A percentile compares a stretch with the other conserved stretches of the same genome.
Evolutionary conservation across 441 rosid species (phyloP).

Genomic region (Kokia cookei): DNA sequence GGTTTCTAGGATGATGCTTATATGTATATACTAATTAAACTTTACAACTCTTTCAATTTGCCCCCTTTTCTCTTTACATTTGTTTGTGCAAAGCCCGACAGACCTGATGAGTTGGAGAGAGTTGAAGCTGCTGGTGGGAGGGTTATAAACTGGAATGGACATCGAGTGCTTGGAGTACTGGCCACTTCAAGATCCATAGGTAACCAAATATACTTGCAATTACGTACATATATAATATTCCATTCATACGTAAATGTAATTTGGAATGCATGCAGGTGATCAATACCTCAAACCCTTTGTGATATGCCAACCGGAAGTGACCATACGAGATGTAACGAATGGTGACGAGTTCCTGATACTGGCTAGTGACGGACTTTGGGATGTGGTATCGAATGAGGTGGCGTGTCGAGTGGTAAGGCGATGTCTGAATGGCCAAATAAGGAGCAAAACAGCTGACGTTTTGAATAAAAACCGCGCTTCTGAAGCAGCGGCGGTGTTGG

Average conservation of each 20-base stretch:
- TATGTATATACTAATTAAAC: background rate
- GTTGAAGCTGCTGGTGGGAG: conserved; percentile 54
- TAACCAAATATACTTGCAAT: background rate
- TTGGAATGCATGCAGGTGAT: conserved; percentile 28
- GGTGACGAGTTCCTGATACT: conserved; percentile 55
- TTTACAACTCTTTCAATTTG: background rate
- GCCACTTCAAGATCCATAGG: conserved; percentile 52
- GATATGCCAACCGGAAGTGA: conserved; percentile 47
- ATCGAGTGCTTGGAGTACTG: conserved; percentile 20
- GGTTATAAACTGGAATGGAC: conserved; percentile 52
- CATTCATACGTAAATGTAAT: no score
- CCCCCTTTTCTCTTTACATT: background rate
- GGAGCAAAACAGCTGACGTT: background rate
- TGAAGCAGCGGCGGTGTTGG: conserved; percentile 47
- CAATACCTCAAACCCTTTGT: conserved; percentile 42
- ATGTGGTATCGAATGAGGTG: conserved; percentile 41
- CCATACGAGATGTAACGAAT: conserved; percentile 22
- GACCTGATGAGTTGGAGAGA: conserved; percentile 45
- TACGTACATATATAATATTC: no score
- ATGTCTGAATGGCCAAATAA: conserved; percentile 30
- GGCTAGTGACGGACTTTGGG: conserved; percentile 74
- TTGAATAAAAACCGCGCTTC: conserved; percentile 21
- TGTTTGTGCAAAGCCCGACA: conserved; percentile 37
- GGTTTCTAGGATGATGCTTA: background rate
- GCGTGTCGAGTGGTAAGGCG: conserved; percentile 46